Conservation (phyloP, 257 asterid genomes). For the Gynochthodes officinalis region DNA sequence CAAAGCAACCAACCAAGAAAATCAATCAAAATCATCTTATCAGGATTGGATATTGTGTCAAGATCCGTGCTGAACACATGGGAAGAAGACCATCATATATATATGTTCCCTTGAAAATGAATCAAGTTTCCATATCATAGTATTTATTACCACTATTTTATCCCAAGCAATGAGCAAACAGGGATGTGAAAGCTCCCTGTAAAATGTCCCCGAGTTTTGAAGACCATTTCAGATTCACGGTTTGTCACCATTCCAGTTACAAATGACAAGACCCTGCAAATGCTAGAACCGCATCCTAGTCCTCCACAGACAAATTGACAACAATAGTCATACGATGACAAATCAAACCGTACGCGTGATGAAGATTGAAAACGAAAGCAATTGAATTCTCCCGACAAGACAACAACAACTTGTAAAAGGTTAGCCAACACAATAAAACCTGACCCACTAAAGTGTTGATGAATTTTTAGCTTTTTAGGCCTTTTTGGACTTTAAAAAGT, state of each 20-base stretch:
- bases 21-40: slow-evolving; percentile 23
- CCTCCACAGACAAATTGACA: slow-evolving; percentile 22
- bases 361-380: slow-evolving; percentile 59
- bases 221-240: slow-evolving; percentile 25
- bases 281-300: slow-evolving; percentile 1
- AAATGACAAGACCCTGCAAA: neutral
- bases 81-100: slow-evolving; percentile 6
- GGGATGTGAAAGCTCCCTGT: slow-evolving; percentile 22
- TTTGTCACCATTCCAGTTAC: slow-evolving; percentile 13
- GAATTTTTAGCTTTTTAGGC: slow-evolving; percentile 18
- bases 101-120: slow-evolving; percentile 4
- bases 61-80: slow-evolving; percentile 15
- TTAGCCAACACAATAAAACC: slow-evolving; percentile 46
- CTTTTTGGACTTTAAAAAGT: slow-evolving; percentile 32
- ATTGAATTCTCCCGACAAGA: slow-evolving; percentile 52
- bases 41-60: slow-evolving; percentile 23
- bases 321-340: slow-evolving; percentile 42
- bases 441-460: slow-evolving; percentile 52
- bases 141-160: slow-evolving; percentile 1
- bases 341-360: slow-evolving; percentile 48
- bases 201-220: slow-evolving; percentile 15
- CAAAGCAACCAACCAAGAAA: no score
- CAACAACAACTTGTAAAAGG: slow-evolving; percentile 52
- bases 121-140: neutral
- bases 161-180: slow-evolving; percentile 9